Percentiles rank a stretch among this genome's conserved stretches.
Conservation (phyloP, 768 basidiomycete genomes). For the Russula griseocarnosa region DNA sequence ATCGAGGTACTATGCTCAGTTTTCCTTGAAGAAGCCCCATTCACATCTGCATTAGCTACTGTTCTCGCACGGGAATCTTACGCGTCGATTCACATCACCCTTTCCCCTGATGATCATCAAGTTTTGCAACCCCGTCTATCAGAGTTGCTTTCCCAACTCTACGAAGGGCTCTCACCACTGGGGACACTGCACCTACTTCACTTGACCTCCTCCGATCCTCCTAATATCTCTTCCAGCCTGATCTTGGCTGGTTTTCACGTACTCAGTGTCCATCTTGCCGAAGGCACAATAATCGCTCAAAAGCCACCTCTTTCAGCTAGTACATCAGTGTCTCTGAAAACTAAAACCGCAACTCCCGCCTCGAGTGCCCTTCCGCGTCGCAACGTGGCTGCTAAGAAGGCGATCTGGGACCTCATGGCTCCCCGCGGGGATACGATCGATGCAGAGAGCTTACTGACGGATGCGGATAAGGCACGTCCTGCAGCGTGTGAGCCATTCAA, state of each 20-base stretch:
- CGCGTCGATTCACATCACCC: constrained; percentile 62
- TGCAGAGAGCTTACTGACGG: constrained; percentile 76
- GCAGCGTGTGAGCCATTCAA: constrained; percentile 67
- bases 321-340: constrained; percentile 44
- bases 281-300: constrained; percentile 58
- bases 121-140: constrained; percentile 49
- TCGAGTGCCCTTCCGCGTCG: constrained; percentile 42
- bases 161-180: constrained; percentile 55
- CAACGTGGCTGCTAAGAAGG: constrained; percentile 75
- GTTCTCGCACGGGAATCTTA: constrained; percentile 52
- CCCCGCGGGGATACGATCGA: constrained; percentile 74
- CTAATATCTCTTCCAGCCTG: constrained; percentile 53
- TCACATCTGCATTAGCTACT: constrained; percentile 45
- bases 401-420: constrained; percentile 78
- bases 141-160: constrained; percentile 55
- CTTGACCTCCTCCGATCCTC: constrained; percentile 40
- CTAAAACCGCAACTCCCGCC: constrained; percentile 19
- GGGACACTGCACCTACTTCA: constrained; percentile 69
- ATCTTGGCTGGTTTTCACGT: constrained; percentile 62
- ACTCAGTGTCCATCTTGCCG: constrained; percentile 41
- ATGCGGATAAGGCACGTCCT: constrained; percentile 76
- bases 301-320: constrained; percentile 53
- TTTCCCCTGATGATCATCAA: constrained; percentile 61
- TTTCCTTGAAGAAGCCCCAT: constrained; percentile 14
- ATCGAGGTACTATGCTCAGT: constrained; percentile 53